These are phyloP conservation scores for Penicillium sclerotigenum DNA, from an alignment of 2,329 filamentous ascomycete species.

Conservation along the genomic window DNA sequence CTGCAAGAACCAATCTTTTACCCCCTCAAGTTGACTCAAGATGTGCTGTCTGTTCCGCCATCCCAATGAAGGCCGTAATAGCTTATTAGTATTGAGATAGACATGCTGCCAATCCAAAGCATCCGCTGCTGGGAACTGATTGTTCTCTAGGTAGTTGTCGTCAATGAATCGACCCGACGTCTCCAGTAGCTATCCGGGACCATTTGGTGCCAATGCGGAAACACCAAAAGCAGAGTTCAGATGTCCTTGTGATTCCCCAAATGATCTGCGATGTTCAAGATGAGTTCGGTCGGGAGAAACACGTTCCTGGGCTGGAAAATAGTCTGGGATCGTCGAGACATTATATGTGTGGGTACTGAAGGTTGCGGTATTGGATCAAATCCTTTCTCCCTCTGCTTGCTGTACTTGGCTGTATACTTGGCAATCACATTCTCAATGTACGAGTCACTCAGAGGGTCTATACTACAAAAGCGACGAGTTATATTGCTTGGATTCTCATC, in stretches of 20 bases:
- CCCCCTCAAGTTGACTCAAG: not conserved
- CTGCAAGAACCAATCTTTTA: not conserved
- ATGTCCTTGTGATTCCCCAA: not conserved
- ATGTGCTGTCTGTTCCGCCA: not conserved
- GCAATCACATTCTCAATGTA: not conserved
- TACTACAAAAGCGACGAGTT: not conserved
- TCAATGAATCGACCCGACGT: not conserved
- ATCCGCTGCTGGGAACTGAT: not conserved
- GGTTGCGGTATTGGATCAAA: too few relatives aligned
- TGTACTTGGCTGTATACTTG: not conserved
- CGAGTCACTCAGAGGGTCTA: not conserved
- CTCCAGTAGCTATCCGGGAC: not conserved
- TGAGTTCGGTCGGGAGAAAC: not conserved
- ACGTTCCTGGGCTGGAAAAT: not conserved
- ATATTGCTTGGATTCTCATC: too few relatives aligned
- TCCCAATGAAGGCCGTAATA: not conserved
- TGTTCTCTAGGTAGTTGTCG: not conserved
- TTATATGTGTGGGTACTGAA: not conserved
- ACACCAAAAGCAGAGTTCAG: not conserved
- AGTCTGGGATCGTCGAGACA: not conserved
- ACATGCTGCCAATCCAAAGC: not conserved
- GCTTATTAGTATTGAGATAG: not conserved
- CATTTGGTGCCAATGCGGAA: not conserved
- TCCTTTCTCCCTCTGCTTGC: not conserved
- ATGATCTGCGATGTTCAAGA: not conserved